These are phyloP conservation scores for Exophiala spinifera DNA, from an alignment of 2,329 filamentous ascomycete species.

Conservation along the genomic window DNA sequence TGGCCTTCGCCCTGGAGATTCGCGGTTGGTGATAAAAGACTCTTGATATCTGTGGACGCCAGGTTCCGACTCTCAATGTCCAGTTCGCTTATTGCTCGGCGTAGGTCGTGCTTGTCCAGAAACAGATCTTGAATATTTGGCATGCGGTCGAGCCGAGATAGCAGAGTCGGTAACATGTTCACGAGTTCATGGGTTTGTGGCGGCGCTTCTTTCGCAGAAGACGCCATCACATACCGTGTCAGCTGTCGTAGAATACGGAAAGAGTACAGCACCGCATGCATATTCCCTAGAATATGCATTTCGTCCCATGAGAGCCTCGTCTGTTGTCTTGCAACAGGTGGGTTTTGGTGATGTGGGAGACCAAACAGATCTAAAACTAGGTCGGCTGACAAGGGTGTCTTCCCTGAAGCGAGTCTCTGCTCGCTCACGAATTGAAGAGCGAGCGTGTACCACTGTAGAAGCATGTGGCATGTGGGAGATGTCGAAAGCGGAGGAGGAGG, in stretches of 20 bases:
- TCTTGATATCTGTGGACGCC: background rate
- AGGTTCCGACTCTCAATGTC: conserved; percentile 4
- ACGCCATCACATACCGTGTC: background rate
- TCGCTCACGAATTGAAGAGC: conserved; percentile 12
- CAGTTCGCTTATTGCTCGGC: background rate
- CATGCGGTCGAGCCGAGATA: conserved; percentile 4
- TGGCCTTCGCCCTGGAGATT: background rate
- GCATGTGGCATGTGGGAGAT: background rate
- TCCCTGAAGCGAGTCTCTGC: conserved; percentile 11
- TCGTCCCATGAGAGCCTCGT: conserved; percentile 51
- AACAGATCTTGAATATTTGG: conserved; percentile 22
- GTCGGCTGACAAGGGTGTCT: background rate
- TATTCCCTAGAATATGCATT: conserved; percentile 60
- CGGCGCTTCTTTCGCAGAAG: background rate
- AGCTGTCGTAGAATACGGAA: conserved; percentile 57
- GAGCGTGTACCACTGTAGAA: conserved; percentile 20
- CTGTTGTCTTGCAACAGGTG: too few species aligned
- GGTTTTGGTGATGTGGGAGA: background rate
- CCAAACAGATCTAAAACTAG: conserved; percentile 8
- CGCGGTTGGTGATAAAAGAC: background rate
- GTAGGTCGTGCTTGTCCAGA: conserved; percentile 18
- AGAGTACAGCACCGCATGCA: conserved; percentile 61
- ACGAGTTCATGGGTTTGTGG: background rate
- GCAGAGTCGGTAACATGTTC: background rate
- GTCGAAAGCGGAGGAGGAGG: too few species aligned